phyloP scores from a whole-genome alignment of 148 eudicot species.

The Fagopyrum homotropicum region DNA sequence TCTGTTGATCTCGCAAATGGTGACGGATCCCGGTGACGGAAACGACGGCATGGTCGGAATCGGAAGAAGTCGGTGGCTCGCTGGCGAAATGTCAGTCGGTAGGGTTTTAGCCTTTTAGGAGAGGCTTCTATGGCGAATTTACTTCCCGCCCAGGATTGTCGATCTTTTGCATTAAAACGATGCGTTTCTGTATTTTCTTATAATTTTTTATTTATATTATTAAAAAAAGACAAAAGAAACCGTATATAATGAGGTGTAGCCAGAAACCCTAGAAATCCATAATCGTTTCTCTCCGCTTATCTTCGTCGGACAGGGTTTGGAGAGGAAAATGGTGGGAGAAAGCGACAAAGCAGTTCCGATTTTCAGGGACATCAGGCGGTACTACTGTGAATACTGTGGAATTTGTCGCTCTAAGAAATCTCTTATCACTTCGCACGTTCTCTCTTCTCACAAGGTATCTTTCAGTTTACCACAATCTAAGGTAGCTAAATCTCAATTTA shows the following conservation, averaged over 20 bases:
- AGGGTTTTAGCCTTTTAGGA: neutral
- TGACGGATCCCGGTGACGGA: conserved; percentile 70
- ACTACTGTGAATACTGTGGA: conserved; percentile 62
- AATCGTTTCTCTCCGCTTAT: neutral
- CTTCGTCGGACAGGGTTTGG: neutral
- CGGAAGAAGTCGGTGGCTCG: conserved; percentile 3
- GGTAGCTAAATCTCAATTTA: neutral
- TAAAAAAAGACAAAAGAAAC: neutral
- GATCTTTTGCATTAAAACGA: neutral
- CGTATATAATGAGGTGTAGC: neutral
- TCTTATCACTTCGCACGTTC: conserved; percentile 37
- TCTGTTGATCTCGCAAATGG: conserved; percentile 92
- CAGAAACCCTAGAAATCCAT: conserved; percentile 15
- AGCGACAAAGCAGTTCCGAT: conserved; percentile 22
- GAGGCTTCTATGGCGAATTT: neutral
- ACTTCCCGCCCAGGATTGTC: conserved; percentile 5
- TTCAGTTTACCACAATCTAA: neutral
- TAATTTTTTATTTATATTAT: too few relatives aligned
- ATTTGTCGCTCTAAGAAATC: conserved; percentile 54
- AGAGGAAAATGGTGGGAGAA: conserved; percentile 16
- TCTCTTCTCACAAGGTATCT: conserved; percentile 38
- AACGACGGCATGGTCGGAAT: conserved; percentile 56
- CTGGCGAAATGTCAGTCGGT: neutral
- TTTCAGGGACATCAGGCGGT: conserved; percentile 74
- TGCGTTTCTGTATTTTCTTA: neutral